Base-by-base conservation (phyloP, 1,284 basidiomycete species). In the Veloboletus limbatus region DNA sequence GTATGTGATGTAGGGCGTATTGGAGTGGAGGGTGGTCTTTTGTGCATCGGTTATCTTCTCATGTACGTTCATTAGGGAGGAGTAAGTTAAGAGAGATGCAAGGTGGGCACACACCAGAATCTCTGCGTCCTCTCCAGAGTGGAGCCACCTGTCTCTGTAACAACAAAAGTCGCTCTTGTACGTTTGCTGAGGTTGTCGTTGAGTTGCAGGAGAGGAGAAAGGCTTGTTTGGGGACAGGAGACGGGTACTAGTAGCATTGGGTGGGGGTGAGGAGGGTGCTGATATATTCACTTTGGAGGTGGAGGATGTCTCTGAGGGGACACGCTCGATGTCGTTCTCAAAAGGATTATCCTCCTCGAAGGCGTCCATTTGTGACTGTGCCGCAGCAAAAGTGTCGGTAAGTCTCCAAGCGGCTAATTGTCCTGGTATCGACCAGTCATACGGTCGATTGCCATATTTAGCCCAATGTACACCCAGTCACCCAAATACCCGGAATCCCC, bases 1-100 rank as follows among this genome's bases (percentile, higher is more conserved):
- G 74, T 99, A 99, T 54, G 89, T 85, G 65, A 99, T 99, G 65
- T 97, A 99, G 8, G 88, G 85, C 10, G 92, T 87, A 46, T 78
- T 82, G 17, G 92, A 80, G 59, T 91, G 91, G 48, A 92, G 79
- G 10, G 85, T 82, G 13, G 94, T 97, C 81, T 99, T 99, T 71
- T 91, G 84, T 4, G 96, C 96, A 65, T 99, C 96, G 36, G 85
- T 77, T 58, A 98, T 96, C 92, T 92, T 62, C 51, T 66, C 63
- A 44, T 36, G 42, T 36, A 30, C 24, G 33, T 31, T 43, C 47
- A 3, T 66, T 37, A 65, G 49, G 4, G 25, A 37, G 38, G 31
- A 16, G 48, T 8, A 16, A 21, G 26, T 26, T 20, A 17, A 16
- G 35, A 34, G 20, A n/a, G n/a, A 40, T 33, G 35, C 2, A 9